A percentile compares a stretch with the other conserved stretches of the same genome.
phyloP scores from a whole-genome alignment of 2,329 filamentous ascomycete genomes.

The Colletotrichum siamense region DNA sequence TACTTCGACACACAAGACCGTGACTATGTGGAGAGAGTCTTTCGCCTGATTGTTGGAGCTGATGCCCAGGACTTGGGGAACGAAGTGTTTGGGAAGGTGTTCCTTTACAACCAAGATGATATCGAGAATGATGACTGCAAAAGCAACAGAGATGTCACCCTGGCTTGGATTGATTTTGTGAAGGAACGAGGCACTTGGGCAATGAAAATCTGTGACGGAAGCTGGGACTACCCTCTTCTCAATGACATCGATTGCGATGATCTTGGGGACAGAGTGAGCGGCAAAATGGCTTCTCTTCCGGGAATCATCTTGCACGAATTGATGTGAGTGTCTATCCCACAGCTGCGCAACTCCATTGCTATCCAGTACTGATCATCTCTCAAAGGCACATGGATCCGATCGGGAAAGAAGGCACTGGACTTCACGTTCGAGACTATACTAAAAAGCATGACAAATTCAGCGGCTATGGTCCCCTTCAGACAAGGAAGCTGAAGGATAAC shows the following conservation, averaged over 20 bases:
- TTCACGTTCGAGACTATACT: not conserved
- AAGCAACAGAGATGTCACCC: too few species aligned
- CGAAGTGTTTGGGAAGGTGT: not conserved
- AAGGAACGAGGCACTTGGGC: not conserved
- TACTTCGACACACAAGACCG: not conserved
- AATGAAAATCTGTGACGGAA: not conserved
- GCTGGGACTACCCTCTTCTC: not conserved
- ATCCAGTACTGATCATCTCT: not conserved
- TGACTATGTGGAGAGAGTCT: not conserved
- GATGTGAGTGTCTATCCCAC: not conserved
- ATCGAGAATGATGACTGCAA: not conserved
- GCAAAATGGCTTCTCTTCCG: not conserved
- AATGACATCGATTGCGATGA: not conserved
- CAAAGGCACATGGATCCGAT: not conserved
- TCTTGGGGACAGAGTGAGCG: not conserved
- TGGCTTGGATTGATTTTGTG: too few species aligned
- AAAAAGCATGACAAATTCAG: fast-evolving
- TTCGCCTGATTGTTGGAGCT: not conserved
- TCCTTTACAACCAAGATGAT: not conserved
- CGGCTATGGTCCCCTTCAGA: not conserved
- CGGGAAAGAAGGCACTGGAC: not conserved
- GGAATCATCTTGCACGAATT: not conserved
- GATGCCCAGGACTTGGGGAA: not conserved
- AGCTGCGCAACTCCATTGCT: too few species aligned
- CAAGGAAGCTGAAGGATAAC: not conserved